phyloP scores from a whole-genome alignment of 164 flowering plant species.

The Tetracentron sinense region DNA sequence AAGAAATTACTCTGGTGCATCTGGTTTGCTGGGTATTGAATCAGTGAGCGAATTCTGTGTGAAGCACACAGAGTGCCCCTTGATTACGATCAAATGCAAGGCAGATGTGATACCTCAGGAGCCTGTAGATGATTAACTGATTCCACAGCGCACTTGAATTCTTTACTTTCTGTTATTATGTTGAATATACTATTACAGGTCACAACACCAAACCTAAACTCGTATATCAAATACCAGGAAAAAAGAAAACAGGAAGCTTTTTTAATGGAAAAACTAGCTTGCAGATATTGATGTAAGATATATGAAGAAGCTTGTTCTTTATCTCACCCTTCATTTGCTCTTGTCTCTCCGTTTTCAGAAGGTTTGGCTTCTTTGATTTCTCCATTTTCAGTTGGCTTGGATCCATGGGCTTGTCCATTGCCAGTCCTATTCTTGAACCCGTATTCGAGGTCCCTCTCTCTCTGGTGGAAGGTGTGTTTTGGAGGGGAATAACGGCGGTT shows the following conservation, averaged over 20 bases:
- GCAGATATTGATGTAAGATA: background rate
- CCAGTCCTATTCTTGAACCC: slow-evolving; percentile 43
- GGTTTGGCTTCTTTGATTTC: slow-evolving; percentile 12
- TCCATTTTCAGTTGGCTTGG: slow-evolving; percentile 13
- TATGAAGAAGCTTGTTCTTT: slow-evolving; percentile 6
- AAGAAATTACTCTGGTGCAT: background rate
- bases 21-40: slow-evolving; percentile 73
- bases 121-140: slow-evolving; percentile 76
- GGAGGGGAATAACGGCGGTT: slow-evolving; percentile 18
- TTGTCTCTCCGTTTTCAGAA: slow-evolving; percentile 16
- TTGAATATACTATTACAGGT: background rate
- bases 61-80: slow-evolving; percentile 96
- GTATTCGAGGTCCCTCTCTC: slow-evolving; percentile 30
- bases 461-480: slow-evolving; percentile 11
- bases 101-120: slow-evolving; percentile 73
- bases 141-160: too few relatives aligned
- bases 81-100: slow-evolving; percentile 72
- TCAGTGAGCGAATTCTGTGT: slow-evolving; percentile 92
- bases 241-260: background rate
- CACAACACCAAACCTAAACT: slow-evolving; percentile 7
- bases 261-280: background rate
- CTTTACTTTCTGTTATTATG: too few relatives aligned
- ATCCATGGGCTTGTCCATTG: slow-evolving; percentile 16
- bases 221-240: background rate
- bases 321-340: slow-evolving; percentile 4